phyloP scores from a whole-genome alignment of 805 yeast genomes.

The Saturnispora hagleri region DNA sequence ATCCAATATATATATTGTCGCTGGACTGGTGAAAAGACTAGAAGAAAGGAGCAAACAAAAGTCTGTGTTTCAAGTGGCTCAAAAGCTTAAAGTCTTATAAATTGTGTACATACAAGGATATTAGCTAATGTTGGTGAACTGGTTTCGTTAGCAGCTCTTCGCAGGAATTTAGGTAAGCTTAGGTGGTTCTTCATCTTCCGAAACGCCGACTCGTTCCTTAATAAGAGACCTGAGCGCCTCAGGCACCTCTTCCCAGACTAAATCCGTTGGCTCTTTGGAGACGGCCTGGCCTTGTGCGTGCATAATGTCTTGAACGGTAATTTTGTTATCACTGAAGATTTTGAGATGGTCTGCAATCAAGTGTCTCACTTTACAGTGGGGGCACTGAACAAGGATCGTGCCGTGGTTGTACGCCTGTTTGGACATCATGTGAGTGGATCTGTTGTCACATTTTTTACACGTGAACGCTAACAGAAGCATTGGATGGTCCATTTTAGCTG shows the following conservation, averaged over 20 bases:
- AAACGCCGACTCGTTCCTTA: conserved; percentile 52
- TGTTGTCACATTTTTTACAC: conserved; percentile 73
- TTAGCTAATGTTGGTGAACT: neutral
- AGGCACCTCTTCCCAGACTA: conserved; percentile 62
- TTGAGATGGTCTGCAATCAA: conserved; percentile 82
- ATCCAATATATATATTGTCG: too few relatives aligned
- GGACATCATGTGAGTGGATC: conserved; percentile 85
- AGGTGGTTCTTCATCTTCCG: conserved; percentile 1
- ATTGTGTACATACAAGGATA: neutral
- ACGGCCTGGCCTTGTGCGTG: conserved; percentile 69
- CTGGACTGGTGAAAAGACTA: too few relatives aligned
- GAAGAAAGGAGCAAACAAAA: too few relatives aligned
- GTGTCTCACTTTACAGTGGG: conserved; percentile 82
- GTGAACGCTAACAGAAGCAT: conserved; percentile 84
- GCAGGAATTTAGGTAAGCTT: neutral
- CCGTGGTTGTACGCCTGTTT: conserved; percentile 87
- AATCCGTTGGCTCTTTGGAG: conserved; percentile 53
- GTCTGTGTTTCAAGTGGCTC: too few relatives aligned
- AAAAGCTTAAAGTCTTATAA: too few relatives aligned
- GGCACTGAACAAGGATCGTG: conserved; percentile 83
- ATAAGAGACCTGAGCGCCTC: conserved; percentile 40
- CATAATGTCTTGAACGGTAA: conserved; percentile 75
- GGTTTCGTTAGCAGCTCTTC: too few relatives aligned
- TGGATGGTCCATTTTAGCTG: conserved; percentile 53
- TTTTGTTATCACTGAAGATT: conserved; percentile 69